A percentile compares a stretch with the other conserved stretches of the same genome.
Conservation (phyloP, 2,329 filamentous ascomycete species). For the Paraphaeosphaeria minitans region DNA sequence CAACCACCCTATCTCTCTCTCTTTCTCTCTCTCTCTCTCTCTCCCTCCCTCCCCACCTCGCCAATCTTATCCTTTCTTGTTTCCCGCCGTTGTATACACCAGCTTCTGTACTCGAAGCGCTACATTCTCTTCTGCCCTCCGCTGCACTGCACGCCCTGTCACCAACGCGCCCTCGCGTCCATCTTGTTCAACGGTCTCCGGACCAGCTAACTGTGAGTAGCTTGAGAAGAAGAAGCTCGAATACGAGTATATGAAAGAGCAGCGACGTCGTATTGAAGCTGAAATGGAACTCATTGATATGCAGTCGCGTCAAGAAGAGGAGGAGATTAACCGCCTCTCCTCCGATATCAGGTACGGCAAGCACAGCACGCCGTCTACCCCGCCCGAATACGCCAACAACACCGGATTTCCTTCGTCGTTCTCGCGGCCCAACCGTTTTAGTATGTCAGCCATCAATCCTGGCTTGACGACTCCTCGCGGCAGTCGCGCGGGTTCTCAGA, state of each 20-base stretch:
- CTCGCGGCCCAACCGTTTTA: constrained; percentile 85
- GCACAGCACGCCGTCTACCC: constrained; percentile 94
- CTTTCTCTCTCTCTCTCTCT: too few species aligned
- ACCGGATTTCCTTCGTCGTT: constrained; percentile 79
- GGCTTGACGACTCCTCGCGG: constrained; percentile 69
- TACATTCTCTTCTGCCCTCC: not conserved
- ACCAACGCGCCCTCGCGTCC: constrained; percentile 22
- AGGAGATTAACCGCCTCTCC: constrained; percentile 83
- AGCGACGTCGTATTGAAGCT: constrained; percentile 85
- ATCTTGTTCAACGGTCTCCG: constrained; percentile 16
- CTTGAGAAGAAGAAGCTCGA: constrained; percentile 93
- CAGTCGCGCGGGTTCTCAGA: constrained; percentile 76
- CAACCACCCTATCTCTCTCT: not conserved
- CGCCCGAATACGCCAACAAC: constrained; percentile 85
- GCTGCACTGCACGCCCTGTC: not conserved
- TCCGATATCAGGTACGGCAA: constrained; percentile 76
- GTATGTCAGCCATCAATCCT: constrained; percentile 82
- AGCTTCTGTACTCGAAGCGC: not conserved
- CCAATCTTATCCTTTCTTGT: not conserved
- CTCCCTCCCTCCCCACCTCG: too few species aligned
- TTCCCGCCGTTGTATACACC: constrained; percentile 1
- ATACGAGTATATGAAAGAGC: constrained; percentile 88
- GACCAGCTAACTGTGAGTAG: constrained; percentile 56
- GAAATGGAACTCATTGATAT: constrained; percentile 90
- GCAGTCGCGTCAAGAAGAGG: constrained; percentile 80